phyloP scores from a whole-genome alignment of 2,329 filamentous ascomycete genomes.

The Exophiala alcalophila region DNA sequence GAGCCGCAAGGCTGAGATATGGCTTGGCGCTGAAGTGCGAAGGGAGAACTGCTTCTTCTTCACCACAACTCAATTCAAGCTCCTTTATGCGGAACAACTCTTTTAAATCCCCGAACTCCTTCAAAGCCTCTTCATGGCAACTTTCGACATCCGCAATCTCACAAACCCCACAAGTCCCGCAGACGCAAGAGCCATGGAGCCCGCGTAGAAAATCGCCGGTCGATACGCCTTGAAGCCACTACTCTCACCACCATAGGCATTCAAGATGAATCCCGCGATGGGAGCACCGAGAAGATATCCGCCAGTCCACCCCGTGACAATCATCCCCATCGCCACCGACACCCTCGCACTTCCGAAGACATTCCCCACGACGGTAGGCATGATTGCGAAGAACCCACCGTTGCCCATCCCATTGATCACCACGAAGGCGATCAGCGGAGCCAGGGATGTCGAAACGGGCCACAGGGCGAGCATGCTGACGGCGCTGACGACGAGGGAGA shows the following conservation, averaged over 20 bases:
- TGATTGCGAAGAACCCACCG: constrained; percentile 62
- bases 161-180: constrained; percentile 44
- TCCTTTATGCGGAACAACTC: too few relatives aligned
- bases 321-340: constrained; percentile 60
- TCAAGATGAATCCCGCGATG: constrained; percentile 59
- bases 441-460: constrained; percentile 57
- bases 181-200: constrained; percentile 50
- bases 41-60: too few relatives aligned
- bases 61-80: too few relatives aligned
- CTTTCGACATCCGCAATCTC: too few relatives aligned
- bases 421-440: constrained; percentile 55
- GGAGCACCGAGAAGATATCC: too few relatives aligned
- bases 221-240: constrained; percentile 46
- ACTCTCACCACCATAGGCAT: constrained; percentile 45
- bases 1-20: too few relatives aligned
- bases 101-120: too few relatives aligned
- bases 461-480: constrained; percentile 61
- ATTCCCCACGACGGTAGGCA: constrained; percentile 62
- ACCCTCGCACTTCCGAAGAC: constrained; percentile 52
- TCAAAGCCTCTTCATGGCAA: too few relatives aligned
- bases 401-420: constrained; percentile 60
- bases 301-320: constrained; percentile 58
- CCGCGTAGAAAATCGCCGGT: constrained; percentile 62
- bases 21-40: too few relatives aligned
- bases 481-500: constrained; percentile 49